phyloP scores from a whole-genome alignment of 768 basidiomycete species.

The Xerocomellus intermedius region DNA sequence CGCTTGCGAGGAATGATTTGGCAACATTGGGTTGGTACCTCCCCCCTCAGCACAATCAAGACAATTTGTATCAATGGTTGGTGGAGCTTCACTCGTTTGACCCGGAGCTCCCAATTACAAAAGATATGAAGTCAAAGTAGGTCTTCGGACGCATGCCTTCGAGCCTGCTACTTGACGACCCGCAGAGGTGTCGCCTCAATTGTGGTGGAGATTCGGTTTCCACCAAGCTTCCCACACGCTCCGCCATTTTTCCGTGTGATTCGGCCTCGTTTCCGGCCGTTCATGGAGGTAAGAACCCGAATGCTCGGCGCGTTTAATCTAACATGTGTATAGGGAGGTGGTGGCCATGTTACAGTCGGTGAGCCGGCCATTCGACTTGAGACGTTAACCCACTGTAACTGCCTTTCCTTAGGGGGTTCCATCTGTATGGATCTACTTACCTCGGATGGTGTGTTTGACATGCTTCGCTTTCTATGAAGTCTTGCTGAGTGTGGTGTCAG shows the following conservation, averaged over 20 bases:
- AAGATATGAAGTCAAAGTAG: constrained; percentile 53
- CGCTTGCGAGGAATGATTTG: constrained; percentile 43
- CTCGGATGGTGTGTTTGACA: constrained; percentile 41
- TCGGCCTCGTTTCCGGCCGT: constrained; percentile 69
- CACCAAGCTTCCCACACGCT: constrained; percentile 59
- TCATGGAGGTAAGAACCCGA: constrained; percentile 41
- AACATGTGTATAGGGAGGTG: constrained; percentile 46
- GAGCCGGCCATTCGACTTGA: constrained; percentile 3
- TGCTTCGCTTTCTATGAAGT: not conserved
- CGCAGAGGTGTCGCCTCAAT: constrained; percentile 58
- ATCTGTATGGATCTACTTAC: constrained; percentile 76
- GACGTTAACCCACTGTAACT: not conserved
- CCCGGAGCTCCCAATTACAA: constrained; percentile 53
- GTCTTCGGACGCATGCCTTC: constrained; percentile 14
- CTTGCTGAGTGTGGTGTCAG: not conserved
- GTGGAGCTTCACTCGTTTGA: constrained; percentile 75
- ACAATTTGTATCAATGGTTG: constrained; percentile 73
- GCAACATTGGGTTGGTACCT: constrained; percentile 64
- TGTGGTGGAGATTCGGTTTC: constrained; percentile 72
- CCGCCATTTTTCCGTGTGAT: constrained; percentile 79
- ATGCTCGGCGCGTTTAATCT: not conserved
- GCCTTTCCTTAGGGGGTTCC: constrained; percentile 49
- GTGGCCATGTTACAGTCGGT: constrained; percentile 68
- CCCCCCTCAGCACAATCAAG: constrained; percentile 60
- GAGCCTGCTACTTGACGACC: not conserved